These are phyloP conservation scores for Beauveria sp. DNA, from an alignment of 2,329 filamentous ascomycete species.

Conservation along the genomic window DNA sequence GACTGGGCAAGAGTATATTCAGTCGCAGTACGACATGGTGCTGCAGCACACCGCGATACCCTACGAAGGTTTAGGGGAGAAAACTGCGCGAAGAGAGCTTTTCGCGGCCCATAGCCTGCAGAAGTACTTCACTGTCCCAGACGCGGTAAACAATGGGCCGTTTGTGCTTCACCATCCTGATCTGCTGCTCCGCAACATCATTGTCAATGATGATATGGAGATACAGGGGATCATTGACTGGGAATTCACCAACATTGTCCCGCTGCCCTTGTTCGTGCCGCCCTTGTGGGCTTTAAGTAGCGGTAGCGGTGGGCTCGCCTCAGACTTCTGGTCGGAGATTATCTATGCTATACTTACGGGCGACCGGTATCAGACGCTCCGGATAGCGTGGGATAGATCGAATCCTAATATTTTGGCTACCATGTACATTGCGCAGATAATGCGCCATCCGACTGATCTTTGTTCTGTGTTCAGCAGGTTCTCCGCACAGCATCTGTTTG, in stretches of 20 bases:
- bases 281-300: constrained; percentile 5
- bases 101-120: constrained; percentile 15
- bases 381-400: too few relatives aligned
- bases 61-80: neutral
- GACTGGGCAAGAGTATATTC: constrained; percentile 13
- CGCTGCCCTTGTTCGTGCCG: neutral
- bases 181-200: constrained; percentile 18
- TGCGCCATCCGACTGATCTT: too few relatives aligned
- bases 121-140: constrained; percentile 14
- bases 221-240: constrained; percentile 22
- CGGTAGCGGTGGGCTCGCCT: too few relatives aligned
- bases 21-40: constrained; percentile 10
- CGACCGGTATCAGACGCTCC: too few relatives aligned
- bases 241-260: constrained; percentile 17
- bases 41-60: neutral
- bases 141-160: constrained; percentile 9
- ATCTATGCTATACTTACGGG: too few relatives aligned
- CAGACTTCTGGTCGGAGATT: too few relatives aligned
- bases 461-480: too few relatives aligned
- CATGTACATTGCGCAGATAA: too few relatives aligned
- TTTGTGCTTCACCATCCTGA: constrained; percentile 20
- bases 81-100: constrained; percentile 11
- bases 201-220: constrained; percentile 18
- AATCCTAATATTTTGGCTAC: too few relatives aligned
- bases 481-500: too few relatives aligned